Evolutionary conservation across 208 protist genomes (phyloP).

Genomic region (Naegleria fowleri): DNA sequence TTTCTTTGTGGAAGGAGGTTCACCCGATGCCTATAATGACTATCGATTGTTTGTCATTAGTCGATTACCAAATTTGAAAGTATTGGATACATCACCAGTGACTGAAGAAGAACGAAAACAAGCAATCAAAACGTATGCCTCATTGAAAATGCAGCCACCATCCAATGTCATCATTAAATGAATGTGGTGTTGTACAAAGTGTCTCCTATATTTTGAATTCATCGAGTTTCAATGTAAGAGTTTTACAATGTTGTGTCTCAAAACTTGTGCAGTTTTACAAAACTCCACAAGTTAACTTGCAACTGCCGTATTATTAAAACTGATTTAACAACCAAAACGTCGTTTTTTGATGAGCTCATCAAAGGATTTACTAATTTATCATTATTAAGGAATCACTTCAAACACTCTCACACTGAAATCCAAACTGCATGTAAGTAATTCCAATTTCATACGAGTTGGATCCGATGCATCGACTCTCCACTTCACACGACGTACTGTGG

Average conservation of each 20-base stretch:
- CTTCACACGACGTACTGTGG: not conserved
- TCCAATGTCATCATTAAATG: not conserved
- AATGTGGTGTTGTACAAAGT: too few relatives aligned
- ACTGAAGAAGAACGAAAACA: not conserved
- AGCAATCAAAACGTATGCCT: not conserved
- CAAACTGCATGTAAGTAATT: not conserved
- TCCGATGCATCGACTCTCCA: not conserved
- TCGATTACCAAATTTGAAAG: conserved; percentile 13
- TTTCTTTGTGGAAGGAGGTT: conserved; percentile 9
- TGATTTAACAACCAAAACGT: too few relatives aligned
- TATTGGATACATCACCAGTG: not conserved
- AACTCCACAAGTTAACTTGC: too few relatives aligned
- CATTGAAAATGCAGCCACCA: conserved; percentile 11
- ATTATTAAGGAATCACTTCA: not conserved
- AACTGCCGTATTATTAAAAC: too few relatives aligned
- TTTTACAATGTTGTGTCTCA: too few relatives aligned
- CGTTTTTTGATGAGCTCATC: too few relatives aligned
- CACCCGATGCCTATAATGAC: not conserved
- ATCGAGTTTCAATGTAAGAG: too few relatives aligned
- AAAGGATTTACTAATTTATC: too few relatives aligned
- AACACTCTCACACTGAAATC: not conserved
- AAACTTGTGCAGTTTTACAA: too few relatives aligned
- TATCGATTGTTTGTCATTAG: conserved; percentile 10
- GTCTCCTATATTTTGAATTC: too few relatives aligned
- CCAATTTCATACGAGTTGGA: not conserved